A percentile compares a stretch with the other conserved stretches of the same genome.
These are phyloP conservation scores for Pichia gijzeniarum DNA, from an alignment of 805 yeast species.

Conservation along the genomic window DNA sequence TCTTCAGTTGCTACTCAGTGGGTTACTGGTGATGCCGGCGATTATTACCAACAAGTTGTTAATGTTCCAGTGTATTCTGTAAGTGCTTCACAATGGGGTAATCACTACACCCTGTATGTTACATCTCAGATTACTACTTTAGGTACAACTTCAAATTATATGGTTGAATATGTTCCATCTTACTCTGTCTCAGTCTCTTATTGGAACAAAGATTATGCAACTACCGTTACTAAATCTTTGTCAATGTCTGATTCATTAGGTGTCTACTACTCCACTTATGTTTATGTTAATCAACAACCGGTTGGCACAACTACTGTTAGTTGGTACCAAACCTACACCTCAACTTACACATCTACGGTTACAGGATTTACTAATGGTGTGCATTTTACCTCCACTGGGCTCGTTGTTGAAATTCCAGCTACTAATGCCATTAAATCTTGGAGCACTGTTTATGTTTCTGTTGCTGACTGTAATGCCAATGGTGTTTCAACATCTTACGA, in stretches of 20 bases:
- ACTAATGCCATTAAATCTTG: conserved; percentile 3
- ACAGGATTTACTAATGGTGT: conserved; percentile 1
- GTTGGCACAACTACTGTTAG: conserved; percentile 1
- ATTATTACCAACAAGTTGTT: neutral
- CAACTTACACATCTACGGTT: neutral
- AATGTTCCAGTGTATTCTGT: neutral
- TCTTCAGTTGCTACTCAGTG: conserved; percentile 1
- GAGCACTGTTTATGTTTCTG: conserved; percentile 1
- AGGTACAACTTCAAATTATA: neutral
- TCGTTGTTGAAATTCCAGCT: conserved; percentile 3
- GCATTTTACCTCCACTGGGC: conserved; percentile 4
- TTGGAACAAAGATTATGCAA: conserved; percentile 8
- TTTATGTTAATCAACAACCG: conserved; percentile 2
- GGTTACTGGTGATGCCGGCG: neutral
- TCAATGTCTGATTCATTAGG: conserved; percentile 1
- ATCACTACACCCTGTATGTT: neutral
- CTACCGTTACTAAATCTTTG: neutral
- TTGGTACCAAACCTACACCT: conserved; percentile 3
- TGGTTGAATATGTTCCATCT: conserved; percentile 9
- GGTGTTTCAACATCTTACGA: conserved; percentile 3
- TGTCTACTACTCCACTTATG: conserved; percentile 4
- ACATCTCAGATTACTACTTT: neutral
- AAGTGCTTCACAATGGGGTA: conserved; percentile 1
- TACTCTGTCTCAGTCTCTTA: conserved; percentile 5
- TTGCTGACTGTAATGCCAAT: conserved; percentile 1